These are phyloP conservation scores for Triangularia setosa DNA, from an alignment of 2,329 filamentous ascomycete genomes.

Conservation along the genomic window DNA sequence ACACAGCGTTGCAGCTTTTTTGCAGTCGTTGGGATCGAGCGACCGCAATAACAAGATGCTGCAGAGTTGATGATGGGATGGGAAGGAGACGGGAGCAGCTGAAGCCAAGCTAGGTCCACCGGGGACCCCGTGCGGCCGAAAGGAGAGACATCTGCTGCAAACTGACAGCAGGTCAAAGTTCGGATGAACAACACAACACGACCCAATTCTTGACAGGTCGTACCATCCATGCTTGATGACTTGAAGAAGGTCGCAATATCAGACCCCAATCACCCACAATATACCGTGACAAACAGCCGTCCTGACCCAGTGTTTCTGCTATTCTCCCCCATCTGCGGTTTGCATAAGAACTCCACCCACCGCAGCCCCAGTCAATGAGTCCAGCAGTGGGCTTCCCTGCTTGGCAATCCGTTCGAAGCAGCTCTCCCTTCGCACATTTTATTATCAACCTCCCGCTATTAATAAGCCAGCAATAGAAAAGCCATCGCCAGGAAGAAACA, in stretches of 20 bases:
- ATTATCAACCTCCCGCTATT: not conserved
- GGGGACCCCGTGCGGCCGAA: conserved; percentile 20
- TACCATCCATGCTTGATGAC: conserved; percentile 4
- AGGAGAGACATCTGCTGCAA: conserved; percentile 10
- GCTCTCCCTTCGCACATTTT: not conserved
- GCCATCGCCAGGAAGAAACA: not conserved
- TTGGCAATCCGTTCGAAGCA: conserved; percentile 8
- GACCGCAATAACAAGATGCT: not conserved
- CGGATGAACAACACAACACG: not conserved
- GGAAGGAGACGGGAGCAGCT: conserved; percentile 5
- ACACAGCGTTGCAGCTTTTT: not conserved
- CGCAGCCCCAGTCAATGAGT: conserved; percentile 2
- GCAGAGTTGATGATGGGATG: not conserved
- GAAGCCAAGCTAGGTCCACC: conserved; percentile 9
- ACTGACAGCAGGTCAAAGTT: not conserved
- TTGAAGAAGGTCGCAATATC: not conserved
- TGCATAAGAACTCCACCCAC: conserved; percentile 20
- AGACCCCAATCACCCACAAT: not conserved
- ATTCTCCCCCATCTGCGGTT: conserved; percentile 1
- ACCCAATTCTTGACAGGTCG: conserved; percentile 4
- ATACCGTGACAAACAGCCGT: not conserved
- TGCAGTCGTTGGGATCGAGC: not conserved
- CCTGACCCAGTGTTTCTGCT: not conserved
- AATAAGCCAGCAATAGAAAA: not conserved
- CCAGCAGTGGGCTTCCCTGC: not conserved